Evolutionary conservation across 345 rosid genomes (phyloP).

Genomic region (Sisymbrium altissimum): DNA sequence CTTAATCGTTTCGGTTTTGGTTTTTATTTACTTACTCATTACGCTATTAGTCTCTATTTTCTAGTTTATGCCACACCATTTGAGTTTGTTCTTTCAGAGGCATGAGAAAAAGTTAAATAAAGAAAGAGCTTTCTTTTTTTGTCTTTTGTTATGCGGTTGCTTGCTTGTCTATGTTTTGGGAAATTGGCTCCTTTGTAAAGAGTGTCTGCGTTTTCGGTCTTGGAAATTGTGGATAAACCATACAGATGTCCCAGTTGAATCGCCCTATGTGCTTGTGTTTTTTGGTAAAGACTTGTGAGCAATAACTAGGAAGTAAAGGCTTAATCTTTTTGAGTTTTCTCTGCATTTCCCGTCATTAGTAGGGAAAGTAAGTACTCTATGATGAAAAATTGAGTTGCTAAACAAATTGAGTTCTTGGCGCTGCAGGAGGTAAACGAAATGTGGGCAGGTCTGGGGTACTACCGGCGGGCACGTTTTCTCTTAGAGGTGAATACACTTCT

Average conservation of each 20-base stretch:
- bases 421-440: constrained; percentile 92
- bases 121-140: neutral
- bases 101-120: neutral
- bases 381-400: neutral
- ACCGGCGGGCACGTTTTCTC: constrained; percentile 86
- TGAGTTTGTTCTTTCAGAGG: neutral
- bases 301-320: neutral
- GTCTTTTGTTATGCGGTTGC: neutral
- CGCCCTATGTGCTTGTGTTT: neutral
- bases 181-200: neutral
- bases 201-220: neutral
- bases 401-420: neutral
- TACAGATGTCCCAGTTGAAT: neutral
- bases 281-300: neutral
- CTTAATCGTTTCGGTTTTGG: neutral
- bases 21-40: neutral
- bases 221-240: neutral
- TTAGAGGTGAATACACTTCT: constrained; percentile 57
- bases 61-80: neutral
- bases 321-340: neutral
- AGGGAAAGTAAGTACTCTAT: neutral
- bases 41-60: too few species aligned
- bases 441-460: constrained; percentile 98
- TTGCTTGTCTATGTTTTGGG: neutral
- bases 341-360: neutral